phyloP scores from a whole-genome alignment of 169 alveolate genomes.

The Plasmodium coatneyi region DNA sequence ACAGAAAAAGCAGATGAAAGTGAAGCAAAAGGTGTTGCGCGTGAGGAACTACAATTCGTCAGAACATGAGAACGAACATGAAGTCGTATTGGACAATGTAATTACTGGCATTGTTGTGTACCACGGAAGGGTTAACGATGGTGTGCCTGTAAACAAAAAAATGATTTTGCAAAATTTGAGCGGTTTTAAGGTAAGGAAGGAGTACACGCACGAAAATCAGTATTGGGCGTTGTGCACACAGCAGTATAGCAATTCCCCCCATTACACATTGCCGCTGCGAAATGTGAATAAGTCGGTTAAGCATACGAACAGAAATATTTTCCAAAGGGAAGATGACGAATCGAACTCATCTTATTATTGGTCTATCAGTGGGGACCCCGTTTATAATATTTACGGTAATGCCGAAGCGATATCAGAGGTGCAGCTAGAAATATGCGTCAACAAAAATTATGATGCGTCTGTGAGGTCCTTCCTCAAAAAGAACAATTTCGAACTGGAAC shows the following conservation, averaged over 20 bases:
- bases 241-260: slow-evolving; percentile 33
- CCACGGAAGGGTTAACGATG: slow-evolving; percentile 18
- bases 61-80: slow-evolving; percentile 56
- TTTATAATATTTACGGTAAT: slow-evolving; percentile 73
- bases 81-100: slow-evolving; percentile 40
- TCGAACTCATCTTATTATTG: slow-evolving; percentile 28
- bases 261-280: slow-evolving; percentile 48
- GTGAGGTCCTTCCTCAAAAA: slow-evolving; percentile 36
- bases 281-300: slow-evolving; percentile 49
- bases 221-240: slow-evolving; percentile 60
- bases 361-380: slow-evolving; percentile 73
- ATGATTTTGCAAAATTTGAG: slow-evolving; percentile 50
- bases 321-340: not conserved
- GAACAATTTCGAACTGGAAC: slow-evolving; percentile 59
- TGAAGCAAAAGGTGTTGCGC: slow-evolving; percentile 19
- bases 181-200: slow-evolving; percentile 58
- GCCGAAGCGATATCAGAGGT: slow-evolving; percentile 67
- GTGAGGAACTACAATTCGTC: slow-evolving; percentile 27
- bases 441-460: slow-evolving; percentile 19
- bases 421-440: slow-evolving; percentile 65
- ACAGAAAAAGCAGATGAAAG: slow-evolving; percentile 49
- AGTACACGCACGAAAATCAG: slow-evolving; percentile 36
- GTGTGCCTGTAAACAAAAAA: slow-evolving; percentile 3
- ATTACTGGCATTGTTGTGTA: slow-evolving; percentile 58
- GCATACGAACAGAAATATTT: slow-evolving; percentile 35